Evolutionary conservation across 768 basidiomycete genomes (phyloP), one percentile per base, ranked within the genome.

Genomic region (Lactarius tabidus): DNA sequence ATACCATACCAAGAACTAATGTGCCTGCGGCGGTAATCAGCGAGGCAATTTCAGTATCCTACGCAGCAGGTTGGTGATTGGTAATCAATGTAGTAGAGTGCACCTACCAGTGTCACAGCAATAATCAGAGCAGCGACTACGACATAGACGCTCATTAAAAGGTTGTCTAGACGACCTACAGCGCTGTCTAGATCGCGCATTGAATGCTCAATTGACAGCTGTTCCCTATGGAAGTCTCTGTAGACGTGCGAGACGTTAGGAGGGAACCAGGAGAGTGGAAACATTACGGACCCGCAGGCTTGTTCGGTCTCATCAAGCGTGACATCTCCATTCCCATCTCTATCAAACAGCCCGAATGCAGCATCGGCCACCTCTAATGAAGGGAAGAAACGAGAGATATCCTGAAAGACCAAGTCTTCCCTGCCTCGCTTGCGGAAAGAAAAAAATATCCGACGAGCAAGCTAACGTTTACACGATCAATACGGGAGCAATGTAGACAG

Each of bases 121-220:
- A 95, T 80, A 71, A 97, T 88, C n/a, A 97, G 74, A 36, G 84
- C 74, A 5, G 84, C 85, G 48, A 91, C 79, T 60, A 95, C 77
- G 41, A 86, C 80, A 72, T 89, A 94, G 28, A 95, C 73, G 59
- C 82, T 84, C 87, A 95, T 91, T 68, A 95, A 79, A 69, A 95
- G 94, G 69, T 90, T 88, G 75, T 95, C 92, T 70, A 95, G 77
- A 31, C 90, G 81, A 20, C 91, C 87, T 17, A 95, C 93, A 6
- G 94, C 94, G 58, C 89, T 91, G 75, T 95, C 94, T 57, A 95
- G 78, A 75, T 95, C 92, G 52, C 86, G 82, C 93, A 97, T 92
- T 6, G 88, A 90, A 72, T 89, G 87, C 66, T 91, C 88, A 52
- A 97, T 84, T 23, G 89, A 88, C 43, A 93, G 76, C 64, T 93